Percentiles rank a stretch among this genome's conserved stretches.
These are phyloP conservation scores for Rehmannia glutinosa DNA, from an alignment of 257 asterid species.

Conservation along the genomic window DNA sequence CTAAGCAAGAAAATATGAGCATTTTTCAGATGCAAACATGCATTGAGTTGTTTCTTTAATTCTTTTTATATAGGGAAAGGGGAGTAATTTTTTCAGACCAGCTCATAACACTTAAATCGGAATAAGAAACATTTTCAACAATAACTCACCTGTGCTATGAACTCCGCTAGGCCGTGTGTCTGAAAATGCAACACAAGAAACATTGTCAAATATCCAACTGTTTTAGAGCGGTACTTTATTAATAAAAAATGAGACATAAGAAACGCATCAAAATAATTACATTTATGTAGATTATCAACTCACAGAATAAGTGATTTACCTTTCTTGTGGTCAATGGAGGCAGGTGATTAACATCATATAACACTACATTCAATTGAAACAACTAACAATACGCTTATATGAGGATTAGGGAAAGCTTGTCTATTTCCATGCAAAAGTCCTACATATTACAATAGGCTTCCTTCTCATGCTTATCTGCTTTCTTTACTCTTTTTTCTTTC, in stretches of 20 bases:
- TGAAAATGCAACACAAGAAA: conserved; percentile 41
- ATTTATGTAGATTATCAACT: background rate
- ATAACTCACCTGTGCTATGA: conserved; percentile 82
- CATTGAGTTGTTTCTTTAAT: background rate
- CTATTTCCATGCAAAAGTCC: background rate
- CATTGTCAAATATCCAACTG: conserved; percentile 2
- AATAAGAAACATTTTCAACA: conserved; percentile 4
- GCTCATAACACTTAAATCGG: background rate
- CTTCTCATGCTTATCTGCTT: background rate
- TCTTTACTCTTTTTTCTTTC: background rate
- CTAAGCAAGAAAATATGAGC: conserved; percentile 29
- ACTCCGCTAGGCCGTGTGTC: conserved; percentile 92
- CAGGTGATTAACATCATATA: background rate
- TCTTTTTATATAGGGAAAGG: background rate
- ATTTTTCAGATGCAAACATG: conserved; percentile 10
- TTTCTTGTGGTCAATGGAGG: background rate
- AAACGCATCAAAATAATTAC: background rate
- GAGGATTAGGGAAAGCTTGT: background rate
- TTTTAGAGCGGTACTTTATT: background rate
- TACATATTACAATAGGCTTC: background rate
- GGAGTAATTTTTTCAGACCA: background rate
- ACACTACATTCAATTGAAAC: background rate
- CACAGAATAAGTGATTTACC: background rate
- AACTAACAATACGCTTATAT: background rate
- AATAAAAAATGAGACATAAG: background rate